phyloP scores from a whole-genome alignment of 352 stramenopile genomes.

The Phytophthora boehmeriae region DNA sequence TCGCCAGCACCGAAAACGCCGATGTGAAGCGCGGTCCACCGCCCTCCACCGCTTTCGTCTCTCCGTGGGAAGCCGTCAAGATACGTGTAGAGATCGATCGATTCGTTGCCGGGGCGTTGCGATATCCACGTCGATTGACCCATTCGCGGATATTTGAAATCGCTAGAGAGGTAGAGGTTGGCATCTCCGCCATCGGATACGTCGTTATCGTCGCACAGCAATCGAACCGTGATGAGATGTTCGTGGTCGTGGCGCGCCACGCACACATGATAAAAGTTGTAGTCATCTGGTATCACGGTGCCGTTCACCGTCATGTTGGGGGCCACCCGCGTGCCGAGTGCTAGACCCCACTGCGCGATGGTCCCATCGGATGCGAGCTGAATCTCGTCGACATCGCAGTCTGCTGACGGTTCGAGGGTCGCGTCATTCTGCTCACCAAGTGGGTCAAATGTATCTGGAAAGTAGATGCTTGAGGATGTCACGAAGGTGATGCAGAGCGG shows the following conservation, averaged over 20 bases:
- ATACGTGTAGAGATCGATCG: conserved; percentile 76
- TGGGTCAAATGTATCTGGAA: conserved; percentile 12
- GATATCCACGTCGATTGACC: conserved; percentile 77
- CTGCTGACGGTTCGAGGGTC: conserved; percentile 8
- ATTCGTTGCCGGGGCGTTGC: conserved; percentile 57
- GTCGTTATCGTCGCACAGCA: conserved; percentile 38
- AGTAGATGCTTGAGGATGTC: conserved; percentile 13
- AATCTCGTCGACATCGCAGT: conserved; percentile 72
- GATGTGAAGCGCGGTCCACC: conserved; percentile 74
- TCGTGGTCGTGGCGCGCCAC: conserved; percentile 80
- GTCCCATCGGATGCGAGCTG: conserved; percentile 69
- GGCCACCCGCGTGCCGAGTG: conserved; percentile 56
- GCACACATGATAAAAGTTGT: conserved; percentile 79
- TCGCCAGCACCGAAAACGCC: conserved; percentile 58
- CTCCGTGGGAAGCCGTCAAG: conserved; percentile 78
- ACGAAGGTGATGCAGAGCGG: conserved; percentile 1
- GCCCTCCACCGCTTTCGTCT: conserved; percentile 38
- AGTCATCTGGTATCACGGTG: conserved; percentile 50
- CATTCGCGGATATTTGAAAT: conserved; percentile 64
- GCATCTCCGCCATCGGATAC: conserved; percentile 41
- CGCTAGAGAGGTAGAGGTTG: conserved; percentile 75
- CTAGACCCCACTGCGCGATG: conserved; percentile 51
- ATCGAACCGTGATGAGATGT: conserved; percentile 71
- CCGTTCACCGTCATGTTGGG: conserved; percentile 76
- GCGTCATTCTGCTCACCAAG: background rate